Evolutionary conservation across 2,329 filamentous ascomycete genomes (phyloP).

Genomic region (Bipolaris bicolor): DNA sequence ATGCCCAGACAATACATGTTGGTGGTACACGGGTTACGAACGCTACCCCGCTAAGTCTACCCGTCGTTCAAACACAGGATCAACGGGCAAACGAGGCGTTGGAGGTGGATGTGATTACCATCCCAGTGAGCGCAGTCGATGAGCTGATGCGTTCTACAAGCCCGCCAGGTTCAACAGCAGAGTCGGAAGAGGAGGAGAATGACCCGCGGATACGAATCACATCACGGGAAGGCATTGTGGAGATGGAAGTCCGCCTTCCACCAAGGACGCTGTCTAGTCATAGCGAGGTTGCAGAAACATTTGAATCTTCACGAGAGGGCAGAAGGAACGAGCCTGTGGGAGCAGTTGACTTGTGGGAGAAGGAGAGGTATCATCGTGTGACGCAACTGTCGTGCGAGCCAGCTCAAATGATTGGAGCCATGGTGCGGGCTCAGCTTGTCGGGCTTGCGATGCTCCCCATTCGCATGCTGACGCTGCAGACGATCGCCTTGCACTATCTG

Average conservation of each 20-base stretch:
- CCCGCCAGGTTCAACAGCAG: constrained; percentile 33
- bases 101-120: constrained; percentile 11
- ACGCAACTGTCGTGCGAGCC: constrained; percentile 45
- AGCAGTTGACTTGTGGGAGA: constrained; percentile 8
- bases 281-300: constrained; percentile 30
- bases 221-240: constrained; percentile 46
- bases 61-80: constrained; percentile 17
- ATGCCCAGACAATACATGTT: constrained; percentile 25
- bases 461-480: constrained; percentile 37
- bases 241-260: constrained; percentile 49
- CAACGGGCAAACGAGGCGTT: constrained; percentile 5
- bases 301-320: constrained; percentile 13
- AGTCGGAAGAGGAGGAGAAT: constrained; percentile 36
- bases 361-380: constrained; percentile 38
- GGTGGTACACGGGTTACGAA: constrained; percentile 30
- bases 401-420: constrained; percentile 40
- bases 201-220: constrained; percentile 49
- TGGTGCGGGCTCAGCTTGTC: constrained; percentile 42
- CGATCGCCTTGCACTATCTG: constrained; percentile 42
- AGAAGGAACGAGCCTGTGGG: constrained; percentile 12
- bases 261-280: constrained; percentile 40
- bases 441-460: constrained; percentile 40
- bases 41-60: constrained; percentile 31
- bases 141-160: constrained; percentile 28
- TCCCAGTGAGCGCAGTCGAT: constrained; percentile 17